Percentiles rank a stretch among this genome's conserved stretches.
These are phyloP conservation scores for Penicillium hesseltinei DNA, from an alignment of 2,329 filamentous ascomycete species.

Conservation along the genomic window DNA sequence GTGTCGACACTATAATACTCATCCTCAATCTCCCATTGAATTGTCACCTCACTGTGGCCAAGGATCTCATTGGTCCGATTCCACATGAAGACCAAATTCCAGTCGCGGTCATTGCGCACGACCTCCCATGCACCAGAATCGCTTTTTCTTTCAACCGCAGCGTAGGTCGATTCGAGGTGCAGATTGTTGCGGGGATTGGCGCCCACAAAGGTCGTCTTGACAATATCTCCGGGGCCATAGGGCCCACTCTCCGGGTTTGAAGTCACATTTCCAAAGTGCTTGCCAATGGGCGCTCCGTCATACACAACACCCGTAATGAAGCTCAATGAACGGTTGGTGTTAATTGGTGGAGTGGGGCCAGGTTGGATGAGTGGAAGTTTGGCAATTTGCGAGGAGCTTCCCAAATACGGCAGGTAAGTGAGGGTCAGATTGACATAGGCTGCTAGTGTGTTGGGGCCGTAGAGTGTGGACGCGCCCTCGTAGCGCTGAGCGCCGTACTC, in stretches of 20 bases:
- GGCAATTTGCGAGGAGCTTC: constrained; percentile 42
- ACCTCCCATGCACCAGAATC: constrained; percentile 57
- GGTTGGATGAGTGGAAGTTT: constrained; percentile 44
- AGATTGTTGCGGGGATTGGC: constrained; percentile 91
- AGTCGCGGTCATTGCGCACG: constrained; percentile 74
- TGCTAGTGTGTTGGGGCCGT: constrained; percentile 75
- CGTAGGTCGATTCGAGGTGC: constrained; percentile 72
- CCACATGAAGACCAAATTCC: constrained; percentile 81
- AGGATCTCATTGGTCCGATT: constrained; percentile 65
- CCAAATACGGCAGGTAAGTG: constrained; percentile 67
- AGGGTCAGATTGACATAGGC: constrained; percentile 86
- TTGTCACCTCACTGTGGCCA: constrained; percentile 73
- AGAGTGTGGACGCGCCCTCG: constrained; percentile 91
- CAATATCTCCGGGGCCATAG: constrained; percentile 61
- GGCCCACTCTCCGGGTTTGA: constrained; percentile 49
- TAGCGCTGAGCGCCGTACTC: constrained; percentile 85
- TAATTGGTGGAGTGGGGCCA: constrained; percentile 72
- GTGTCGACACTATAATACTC: constrained; percentile 46
- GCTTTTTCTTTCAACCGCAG: constrained; percentile 66
- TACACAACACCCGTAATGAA: constrained; percentile 79
- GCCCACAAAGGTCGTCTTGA: constrained; percentile 71
- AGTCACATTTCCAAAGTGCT: constrained; percentile 67
- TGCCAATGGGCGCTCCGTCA: constrained; percentile 65
- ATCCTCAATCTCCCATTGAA: constrained; percentile 75
- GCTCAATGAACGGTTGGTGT: constrained; percentile 69